Percentiles rank a stretch among this genome's conserved stretches.
Evolutionary conservation across 1,284 basidiomycete species (phyloP).

Genomic region (Boletus semigastroideus): DNA sequence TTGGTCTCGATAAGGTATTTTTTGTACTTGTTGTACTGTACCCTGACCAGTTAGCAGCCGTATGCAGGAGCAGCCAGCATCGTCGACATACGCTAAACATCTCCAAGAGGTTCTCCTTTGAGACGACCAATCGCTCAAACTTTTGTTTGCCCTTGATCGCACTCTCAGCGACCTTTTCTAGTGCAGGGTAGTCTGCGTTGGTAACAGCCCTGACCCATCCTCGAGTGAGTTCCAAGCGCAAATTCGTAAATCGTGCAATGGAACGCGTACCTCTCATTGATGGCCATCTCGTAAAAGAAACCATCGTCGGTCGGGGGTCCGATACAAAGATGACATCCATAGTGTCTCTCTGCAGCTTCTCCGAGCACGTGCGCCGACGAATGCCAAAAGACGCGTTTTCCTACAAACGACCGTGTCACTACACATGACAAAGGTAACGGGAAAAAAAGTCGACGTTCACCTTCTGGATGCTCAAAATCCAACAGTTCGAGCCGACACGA

Average conservation of each 20-base stretch:
- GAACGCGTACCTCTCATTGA: constrained; percentile 58
- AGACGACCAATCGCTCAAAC: constrained; percentile 92
- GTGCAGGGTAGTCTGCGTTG: constrained; percentile 80
- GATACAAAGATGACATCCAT: constrained; percentile 96
- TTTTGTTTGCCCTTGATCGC: constrained; percentile 97
- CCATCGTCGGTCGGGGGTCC: constrained; percentile 98
- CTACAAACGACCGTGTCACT: constrained; percentile 36
- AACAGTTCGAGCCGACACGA: constrained; percentile 84
- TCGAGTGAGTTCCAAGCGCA: not conserved
- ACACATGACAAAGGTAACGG: not conserved
- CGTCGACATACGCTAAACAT: constrained; percentile 87
- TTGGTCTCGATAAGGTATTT: constrained; percentile 94
- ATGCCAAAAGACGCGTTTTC: constrained; percentile 99
- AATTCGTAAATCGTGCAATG: not conserved
- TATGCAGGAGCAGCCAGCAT: not conserved
- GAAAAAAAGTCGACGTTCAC: constrained; percentile 37
- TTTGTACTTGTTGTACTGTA: constrained; percentile 99
- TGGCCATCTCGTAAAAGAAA: constrained; percentile 99
- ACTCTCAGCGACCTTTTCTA: constrained; percentile 87
- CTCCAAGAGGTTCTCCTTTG: constrained; percentile 92
- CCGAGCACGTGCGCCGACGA: constrained; percentile 99
- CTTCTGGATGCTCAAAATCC: constrained; percentile 95
- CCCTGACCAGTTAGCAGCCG: constrained; percentile 9
- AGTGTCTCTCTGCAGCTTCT: constrained; percentile 95
- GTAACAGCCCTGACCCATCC: constrained; percentile 60